These are phyloP conservation scores for Neopestalotiopsis sp. DNA, from an alignment of 2,329 filamentous ascomycete species.

Conservation along the genomic window DNA sequence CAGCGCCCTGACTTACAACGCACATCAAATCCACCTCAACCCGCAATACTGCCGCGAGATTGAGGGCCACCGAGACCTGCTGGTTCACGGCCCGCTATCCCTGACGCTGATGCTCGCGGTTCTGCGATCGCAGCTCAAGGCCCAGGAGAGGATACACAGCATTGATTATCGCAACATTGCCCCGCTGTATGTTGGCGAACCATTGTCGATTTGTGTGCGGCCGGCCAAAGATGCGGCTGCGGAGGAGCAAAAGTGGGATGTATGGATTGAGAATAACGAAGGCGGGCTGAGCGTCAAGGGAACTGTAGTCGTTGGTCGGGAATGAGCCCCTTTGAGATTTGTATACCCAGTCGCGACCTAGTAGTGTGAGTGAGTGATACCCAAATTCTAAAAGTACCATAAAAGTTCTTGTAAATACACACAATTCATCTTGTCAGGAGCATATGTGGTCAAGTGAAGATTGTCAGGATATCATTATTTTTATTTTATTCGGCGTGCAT, in stretches of 20 bases:
- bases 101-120: constrained; percentile 78
- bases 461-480: background rate
- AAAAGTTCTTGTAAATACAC: background rate
- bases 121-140: constrained; percentile 55
- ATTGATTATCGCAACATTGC: constrained; percentile 83
- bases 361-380: constrained; percentile 6
- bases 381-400: background rate
- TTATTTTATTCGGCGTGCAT: background rate
- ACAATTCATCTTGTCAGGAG: background rate
- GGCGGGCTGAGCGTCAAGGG: constrained; percentile 71
- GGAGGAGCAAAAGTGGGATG: constrained; percentile 52
- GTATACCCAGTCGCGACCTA: background rate
- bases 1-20: constrained; percentile 90
- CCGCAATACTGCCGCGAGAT: constrained; percentile 68
- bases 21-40: constrained; percentile 89
- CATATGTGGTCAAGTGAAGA: background rate
- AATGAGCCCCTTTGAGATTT: background rate
- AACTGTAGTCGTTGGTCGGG: constrained; percentile 36
- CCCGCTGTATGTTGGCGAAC: constrained; percentile 78
- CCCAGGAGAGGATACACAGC: constrained; percentile 47
- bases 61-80: constrained; percentile 76
- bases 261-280: constrained; percentile 68
- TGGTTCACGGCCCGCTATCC: constrained; percentile 88
- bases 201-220: constrained; percentile 72
- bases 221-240: constrained; percentile 37